Base-by-base conservation (phyloP, 495 filamentous ascomycete species). In the Chaetomidium leptoderma region DNA sequence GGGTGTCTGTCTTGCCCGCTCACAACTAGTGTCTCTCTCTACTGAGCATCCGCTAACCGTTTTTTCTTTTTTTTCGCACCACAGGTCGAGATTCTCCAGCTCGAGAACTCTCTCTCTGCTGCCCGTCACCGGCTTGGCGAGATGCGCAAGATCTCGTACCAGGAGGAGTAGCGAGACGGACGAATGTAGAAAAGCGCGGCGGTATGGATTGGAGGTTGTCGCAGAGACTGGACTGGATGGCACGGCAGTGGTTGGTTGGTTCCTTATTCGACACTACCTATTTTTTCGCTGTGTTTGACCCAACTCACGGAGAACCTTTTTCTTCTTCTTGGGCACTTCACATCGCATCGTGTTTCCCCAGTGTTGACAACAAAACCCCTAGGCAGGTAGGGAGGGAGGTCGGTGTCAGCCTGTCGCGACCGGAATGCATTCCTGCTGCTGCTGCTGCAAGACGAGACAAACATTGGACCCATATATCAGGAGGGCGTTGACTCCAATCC, bases 121-220 rank as follows among this genome's bases (percentile, higher is more conserved):
- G 92, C 93, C 19, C 80, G 93, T 62, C 83, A 87, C 66, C 78
- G 91, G 48, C 75, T 98, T 36, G 93, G 93, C 57, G 93, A 98
- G 78, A 97, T 98, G 95, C 85, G 93, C 73, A 98, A 97, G 84
- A 89, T 97, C 44, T 93, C 89, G 1, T 98, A 98, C 77, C 91
- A 89, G 62, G 90, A 96, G 67, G 88, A 96, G 46, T 78, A 63
- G 30, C 30, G 26, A 13, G 32, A 11, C 6, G 7, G 21, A n/a
- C 4, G 26, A 16, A 6, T 16, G 26, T 39, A 5, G 30, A 27
- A 13, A 29, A n/a, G n/a, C n/a, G n/a, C n/a, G 35, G 9, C 3
- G 17, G 40, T 37, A 21, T 32, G 35, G 16, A 27, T 27, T 33
- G 9, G 26, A 35, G 45, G n/a, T 16, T 21, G 17, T 30, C 26